These are phyloP conservation scores for Cadophora luteo-olivacea DNA, from an alignment of 2,329 filamentous ascomycete genomes.

Conservation along the genomic window DNA sequence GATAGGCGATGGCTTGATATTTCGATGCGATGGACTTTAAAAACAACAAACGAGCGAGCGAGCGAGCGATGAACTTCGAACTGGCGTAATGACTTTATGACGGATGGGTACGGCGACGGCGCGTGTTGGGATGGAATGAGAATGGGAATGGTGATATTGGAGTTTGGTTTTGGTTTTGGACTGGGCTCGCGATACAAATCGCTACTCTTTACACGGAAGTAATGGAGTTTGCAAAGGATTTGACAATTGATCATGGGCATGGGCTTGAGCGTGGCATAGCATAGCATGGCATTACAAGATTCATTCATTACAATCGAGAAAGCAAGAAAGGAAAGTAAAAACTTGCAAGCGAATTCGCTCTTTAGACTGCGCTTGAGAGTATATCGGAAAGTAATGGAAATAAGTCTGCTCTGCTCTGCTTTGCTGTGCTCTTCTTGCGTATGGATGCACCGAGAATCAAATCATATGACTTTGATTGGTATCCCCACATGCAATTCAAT, in stretches of 20 bases:
- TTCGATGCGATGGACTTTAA: not conserved
- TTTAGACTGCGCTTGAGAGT: no score
- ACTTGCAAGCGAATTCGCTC: no score
- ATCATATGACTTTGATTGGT: no score
- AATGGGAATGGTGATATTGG: not conserved
- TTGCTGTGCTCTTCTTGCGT: no score
- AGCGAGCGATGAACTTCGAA: not conserved
- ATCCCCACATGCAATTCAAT: no score
- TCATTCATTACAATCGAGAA: not conserved
- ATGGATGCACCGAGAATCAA: no score
- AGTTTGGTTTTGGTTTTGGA: not conserved
- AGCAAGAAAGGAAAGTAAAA: no score
- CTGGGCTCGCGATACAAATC: not conserved
- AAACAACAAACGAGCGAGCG: not conserved
- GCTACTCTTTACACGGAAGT: not conserved
- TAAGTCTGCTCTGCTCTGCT: not conserved
- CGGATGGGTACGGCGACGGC: not conserved
- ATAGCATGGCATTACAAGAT: not conserved
- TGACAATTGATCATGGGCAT: not conserved
- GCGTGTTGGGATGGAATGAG: not conserved
- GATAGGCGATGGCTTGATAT: not conserved
- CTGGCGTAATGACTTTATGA: slow-evolving; percentile 10
- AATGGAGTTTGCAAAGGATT: no score
- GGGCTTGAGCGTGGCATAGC: not conserved
- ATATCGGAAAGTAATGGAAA: not conserved